These are phyloP conservation scores for Penstemon eatonii DNA, from an alignment of 257 asterid genomes.

Conservation along the genomic window DNA sequence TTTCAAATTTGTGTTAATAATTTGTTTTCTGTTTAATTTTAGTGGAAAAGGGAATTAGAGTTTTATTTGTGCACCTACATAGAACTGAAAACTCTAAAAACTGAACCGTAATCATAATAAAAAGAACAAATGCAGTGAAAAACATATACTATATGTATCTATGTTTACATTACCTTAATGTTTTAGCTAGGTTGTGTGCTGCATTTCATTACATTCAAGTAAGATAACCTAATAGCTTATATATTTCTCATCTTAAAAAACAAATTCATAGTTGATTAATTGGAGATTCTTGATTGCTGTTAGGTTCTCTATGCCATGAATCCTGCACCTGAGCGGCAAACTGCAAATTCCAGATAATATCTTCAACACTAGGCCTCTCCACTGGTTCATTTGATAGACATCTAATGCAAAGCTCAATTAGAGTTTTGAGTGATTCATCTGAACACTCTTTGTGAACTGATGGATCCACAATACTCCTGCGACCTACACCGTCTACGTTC, in stretches of 20 bases:
- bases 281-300: slow-evolving; percentile 57
- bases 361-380: slow-evolving; percentile 77
- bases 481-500: slow-evolving; percentile 46
- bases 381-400: slow-evolving; percentile 53
- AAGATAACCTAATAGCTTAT: not conserved
- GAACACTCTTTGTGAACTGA: slow-evolving; percentile 66
- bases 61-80: too few species aligned
- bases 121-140: too few species aligned
- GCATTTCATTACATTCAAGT: not conserved
- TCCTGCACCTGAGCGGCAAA: slow-evolving; percentile 90
- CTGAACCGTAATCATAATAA: too few species aligned
- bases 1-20: too few species aligned
- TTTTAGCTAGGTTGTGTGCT: too few species aligned
- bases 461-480: slow-evolving; percentile 69
- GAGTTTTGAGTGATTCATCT: slow-evolving; percentile 63
- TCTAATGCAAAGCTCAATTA: slow-evolving; percentile 66
- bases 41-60: too few species aligned
- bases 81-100: too few species aligned
- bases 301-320: slow-evolving; percentile 43
- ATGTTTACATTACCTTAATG: too few species aligned
- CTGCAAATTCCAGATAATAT: slow-evolving; percentile 83
- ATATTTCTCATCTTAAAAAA: too few species aligned
- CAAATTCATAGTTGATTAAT: slow-evolving; percentile 11
- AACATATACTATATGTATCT: too few species aligned
- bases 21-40: too few species aligned